Evolutionary conservation across 2,329 filamentous ascomycete species (phyloP), one percentile per base, ranked within the genome.

Genomic region (Fusarium dlaminii): DNA sequence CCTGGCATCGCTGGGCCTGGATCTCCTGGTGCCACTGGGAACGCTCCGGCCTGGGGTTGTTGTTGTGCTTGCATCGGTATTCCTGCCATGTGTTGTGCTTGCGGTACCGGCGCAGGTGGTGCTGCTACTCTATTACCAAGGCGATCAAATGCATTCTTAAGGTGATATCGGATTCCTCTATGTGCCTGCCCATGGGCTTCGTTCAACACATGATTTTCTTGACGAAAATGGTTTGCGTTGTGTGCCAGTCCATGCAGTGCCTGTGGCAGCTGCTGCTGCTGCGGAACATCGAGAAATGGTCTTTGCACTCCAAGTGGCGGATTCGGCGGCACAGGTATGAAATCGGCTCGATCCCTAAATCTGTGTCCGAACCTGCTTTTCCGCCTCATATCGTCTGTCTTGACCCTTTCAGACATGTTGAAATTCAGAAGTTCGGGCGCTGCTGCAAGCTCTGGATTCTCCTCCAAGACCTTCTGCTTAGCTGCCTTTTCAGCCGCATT

Each of bases 401-500:
- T 78, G 3, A 91, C 87, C 8, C 80, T 79, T 6, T 90, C 85
- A 0, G 91, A 91, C 52, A 92, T 81, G 42, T 87, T 85, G 71
- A 94, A 86, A 49, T 88, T 84, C 20, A 94, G 83, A 42, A 88
- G 82, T 14, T 90, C 86, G 30, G 87, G 84, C 4, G 87, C 52
- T 43, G 37, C 17, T 51, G 40, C 79, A n/a, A 94, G 78, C 8
- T 87, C 84, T 0, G 92, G 92, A 70, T 94, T 88, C 37, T 90
- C 86, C 29, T 86, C 83, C 20, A 86, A 82, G 8, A 91, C 83
- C 76, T 87, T 87, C 48, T 87, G 84, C 29, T 89, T 86, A 3
- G 90, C 89, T 45, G 84, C 83, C 54, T 86, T 84, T 75, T 92
- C 90, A 4, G 93, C 93, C 24, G 83, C 84, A 24, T 85, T 84